These are phyloP conservation scores for Coniochaeta prunicola DNA, from an alignment of 2,329 filamentous ascomycete species.

Conservation along the genomic window DNA sequence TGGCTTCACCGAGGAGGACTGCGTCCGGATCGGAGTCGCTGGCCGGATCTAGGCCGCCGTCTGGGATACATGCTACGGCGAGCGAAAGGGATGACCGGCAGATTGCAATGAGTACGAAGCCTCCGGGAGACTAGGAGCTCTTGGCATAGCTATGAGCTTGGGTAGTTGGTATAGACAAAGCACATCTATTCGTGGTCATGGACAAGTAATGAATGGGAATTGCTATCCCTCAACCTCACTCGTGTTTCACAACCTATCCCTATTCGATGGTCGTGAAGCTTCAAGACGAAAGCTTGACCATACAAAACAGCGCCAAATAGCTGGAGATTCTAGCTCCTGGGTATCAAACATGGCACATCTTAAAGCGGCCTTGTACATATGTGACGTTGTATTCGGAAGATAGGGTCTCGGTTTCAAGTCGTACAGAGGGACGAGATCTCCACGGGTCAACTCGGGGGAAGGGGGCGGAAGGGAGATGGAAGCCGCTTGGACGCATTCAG, in stretches of 20 bases:
- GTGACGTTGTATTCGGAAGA: neutral
- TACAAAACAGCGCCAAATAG: too few species aligned
- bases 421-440: neutral
- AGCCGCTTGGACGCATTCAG: neutral
- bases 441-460: neutral
- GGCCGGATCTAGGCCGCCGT: neutral
- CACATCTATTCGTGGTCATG: neutral
- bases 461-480: neutral
- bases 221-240: neutral
- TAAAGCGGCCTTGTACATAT: neutral
- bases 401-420: neutral
- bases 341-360: neutral
- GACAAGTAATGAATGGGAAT: neutral
- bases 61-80: neutral
- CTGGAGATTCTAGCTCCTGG: neutral
- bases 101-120: neutral
- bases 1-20: neutral
- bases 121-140: neutral
- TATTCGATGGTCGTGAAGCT: too few species aligned
- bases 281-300: too few species aligned
- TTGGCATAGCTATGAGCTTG: neutral
- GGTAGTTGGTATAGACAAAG: neutral
- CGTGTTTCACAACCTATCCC: neutral
- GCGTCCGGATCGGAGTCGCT: neutral
- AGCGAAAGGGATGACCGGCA: neutral